Evolutionary conservation across 2,329 filamentous ascomycete species (phyloP).

Genomic region (Chrysosporium queenslandicum): DNA sequence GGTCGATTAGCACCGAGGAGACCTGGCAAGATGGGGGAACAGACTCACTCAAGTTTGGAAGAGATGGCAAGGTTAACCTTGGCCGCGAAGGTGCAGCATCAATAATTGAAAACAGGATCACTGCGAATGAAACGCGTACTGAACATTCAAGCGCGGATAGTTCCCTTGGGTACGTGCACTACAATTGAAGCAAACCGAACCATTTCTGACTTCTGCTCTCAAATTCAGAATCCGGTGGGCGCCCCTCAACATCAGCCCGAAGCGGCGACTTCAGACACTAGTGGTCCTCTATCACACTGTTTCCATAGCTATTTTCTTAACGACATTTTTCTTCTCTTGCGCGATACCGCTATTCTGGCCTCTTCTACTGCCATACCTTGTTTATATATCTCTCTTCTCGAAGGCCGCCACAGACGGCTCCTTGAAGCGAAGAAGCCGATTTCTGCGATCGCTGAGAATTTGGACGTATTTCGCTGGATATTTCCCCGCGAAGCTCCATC

Average conservation of each 20-base stretch:
- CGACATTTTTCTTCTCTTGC: conserved; percentile 81
- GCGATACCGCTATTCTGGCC: conserved; percentile 91
- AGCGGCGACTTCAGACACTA: conserved; percentile 64
- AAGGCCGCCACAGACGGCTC: conserved; percentile 65
- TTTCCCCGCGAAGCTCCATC: conserved; percentile 81
- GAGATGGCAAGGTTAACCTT: not conserved
- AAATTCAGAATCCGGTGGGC: conserved; percentile 59
- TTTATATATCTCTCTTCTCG: conserved; percentile 68
- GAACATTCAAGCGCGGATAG: not conserved
- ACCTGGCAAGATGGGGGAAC: conserved; percentile 10
- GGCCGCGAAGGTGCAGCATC: not conserved
- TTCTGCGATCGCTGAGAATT: conserved; percentile 60
- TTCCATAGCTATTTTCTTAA: conserved; percentile 59
- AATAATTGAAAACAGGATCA: not conserved
- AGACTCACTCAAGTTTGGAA: not conserved
- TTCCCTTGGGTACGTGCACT: conserved; percentile 5
- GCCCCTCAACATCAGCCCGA: conserved; percentile 62
- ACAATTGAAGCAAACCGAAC: not conserved
- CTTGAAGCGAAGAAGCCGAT: conserved; percentile 62
- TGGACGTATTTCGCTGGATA: conserved; percentile 90
- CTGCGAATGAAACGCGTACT: not conserved
- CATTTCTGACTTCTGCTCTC: not conserved
- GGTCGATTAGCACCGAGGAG: conserved; percentile 2
- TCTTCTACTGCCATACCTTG: conserved; percentile 61
- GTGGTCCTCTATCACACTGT: conserved; percentile 66